Conservation (phyloP, 2,329 filamentous ascomycete genomes). For the Aspergillus vadensis region DNA sequence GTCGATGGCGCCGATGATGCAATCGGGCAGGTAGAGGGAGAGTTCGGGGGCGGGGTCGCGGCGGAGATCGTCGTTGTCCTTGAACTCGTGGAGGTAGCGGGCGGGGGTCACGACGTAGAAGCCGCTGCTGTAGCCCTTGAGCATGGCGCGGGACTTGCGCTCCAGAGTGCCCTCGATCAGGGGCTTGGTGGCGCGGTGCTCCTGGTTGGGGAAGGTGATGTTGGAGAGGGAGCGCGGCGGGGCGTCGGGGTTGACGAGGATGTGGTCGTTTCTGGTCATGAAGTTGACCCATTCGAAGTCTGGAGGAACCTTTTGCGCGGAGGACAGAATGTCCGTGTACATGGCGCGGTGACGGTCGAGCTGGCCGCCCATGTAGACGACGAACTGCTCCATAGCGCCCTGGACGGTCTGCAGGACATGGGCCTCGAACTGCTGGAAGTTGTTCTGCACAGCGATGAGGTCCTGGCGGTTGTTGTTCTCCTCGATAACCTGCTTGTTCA, state of each 20-base stretch:
- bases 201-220: constrained; percentile 85
- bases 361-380: constrained; percentile 76
- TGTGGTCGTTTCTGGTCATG: constrained; percentile 66
- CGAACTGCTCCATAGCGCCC: constrained; percentile 78
- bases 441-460: constrained; percentile 85
- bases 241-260: constrained; percentile 76
- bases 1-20: constrained; percentile 69
- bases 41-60: constrained; percentile 70
- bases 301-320: constrained; percentile 72
- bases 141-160: constrained; percentile 85
- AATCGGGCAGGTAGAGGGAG: constrained; percentile 90
- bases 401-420: constrained; percentile 84
- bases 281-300: constrained; percentile 95
- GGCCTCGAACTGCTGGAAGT: constrained; percentile 82
- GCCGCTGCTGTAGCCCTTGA: constrained; percentile 71
- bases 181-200: constrained; percentile 75
- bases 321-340: constrained; percentile 79
- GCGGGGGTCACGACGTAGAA: constrained; percentile 91
- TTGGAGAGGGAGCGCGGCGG: constrained; percentile 72
- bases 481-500: constrained; percentile 87
- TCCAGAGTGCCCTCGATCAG: constrained; percentile 87
- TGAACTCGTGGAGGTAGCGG: constrained; percentile 93
- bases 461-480: constrained; percentile 97
- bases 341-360: constrained; percentile 78
- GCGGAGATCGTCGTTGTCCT: constrained; percentile 76